Evolutionary conservation across 768 basidiomycete genomes (phyloP), one percentile per base, ranked within the genome.

Genomic region (Termitomyces bulborhizus): DNA sequence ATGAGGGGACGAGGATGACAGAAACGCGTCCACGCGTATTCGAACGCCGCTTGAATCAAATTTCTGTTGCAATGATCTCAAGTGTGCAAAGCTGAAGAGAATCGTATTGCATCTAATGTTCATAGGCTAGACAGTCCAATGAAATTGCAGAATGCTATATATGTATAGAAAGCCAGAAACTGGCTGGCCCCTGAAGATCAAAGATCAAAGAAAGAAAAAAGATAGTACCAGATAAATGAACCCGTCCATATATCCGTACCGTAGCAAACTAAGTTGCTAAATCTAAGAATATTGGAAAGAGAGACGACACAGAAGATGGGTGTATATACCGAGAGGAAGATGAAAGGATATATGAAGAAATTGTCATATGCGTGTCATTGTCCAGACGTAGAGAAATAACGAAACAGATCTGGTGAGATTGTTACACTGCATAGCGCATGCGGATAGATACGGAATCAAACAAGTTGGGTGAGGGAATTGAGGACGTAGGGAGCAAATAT

Each of bases 1-100:
- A 29, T 49, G 15, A 27, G 29, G 9, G 51, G 40, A 46, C 18
- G 29, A 53, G 21, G 45, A 55, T 51, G 57, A 45, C 16, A 42
- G 53, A 55, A 60, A 65, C 64, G 64, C 64, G 64, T 63, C 45
- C 50, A 62, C 62, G 62, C 62, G 64, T 60, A 60, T 63, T 65
- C 52, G 55, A 59, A 58, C 62, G 60, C 56, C 62, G 60, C 62
- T 62, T 58, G 59, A 60, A 60, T 48, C 45, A 58, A 60, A 58
- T 50, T 57, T 56, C 44, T 54, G 16, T 13, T 9, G 7, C 18
- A 21, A 21, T 41, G 1, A 2, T 21, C 40, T 21, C 40, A 26
- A 43, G 7, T 11, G 42, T 5, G 26, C 24, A 13, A 9, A 42
- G 18, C 11, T 42, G 41, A 2, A 43, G 24, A 13, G 24, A 26